Evolutionary conservation across 805 yeast species (phyloP), one percentile per base, ranked within the genome.

Genomic region (Candida montana): DNA sequence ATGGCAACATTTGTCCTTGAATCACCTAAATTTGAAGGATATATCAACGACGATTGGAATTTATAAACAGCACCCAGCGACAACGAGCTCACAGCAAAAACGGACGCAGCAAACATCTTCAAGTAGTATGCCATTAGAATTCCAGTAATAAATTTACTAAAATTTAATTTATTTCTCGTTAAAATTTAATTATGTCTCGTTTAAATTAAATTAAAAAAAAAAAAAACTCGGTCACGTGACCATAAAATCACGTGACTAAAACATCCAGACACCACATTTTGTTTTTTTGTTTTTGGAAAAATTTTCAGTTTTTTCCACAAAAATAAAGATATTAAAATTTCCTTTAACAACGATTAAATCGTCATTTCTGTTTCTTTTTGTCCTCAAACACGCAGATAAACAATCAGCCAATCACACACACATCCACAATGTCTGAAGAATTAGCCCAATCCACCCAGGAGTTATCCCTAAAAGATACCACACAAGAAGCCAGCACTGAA

Each of bases 11-110:
- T 63, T 27, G 49, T 75, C 67, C 74, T 75, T 4, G 91, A 95
- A 40, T 80, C 83, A 46, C 89, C 88, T 37, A 88, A 69, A 47
- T 74, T 69, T 3, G 95, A 75, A 1, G 98, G 97, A 57, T 91
- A 91, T n/a, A 91, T 80, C 38, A 93, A 58, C 30, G 68, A 66
- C 39, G 69, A 65, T 58, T 89, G 96, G 57, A 65, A 79, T 12
- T 69, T 55, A 61, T 84, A 84, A 18, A 84, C 58, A 1, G 78
- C 79, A 5, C 69, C 52, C 19, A 81, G 60, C 5, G 71, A 71
- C 5, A 72, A 53, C 1, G 71, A 60, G 0, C 77, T 69, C 4
- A 74, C 23, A 0, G 77, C 58, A 3, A 71, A 54, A 8, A 74
- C 71, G 2, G 78, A 63, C 7, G 66, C 58, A n/a, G 68, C 35